These are phyloP conservation scores for Phytophthora lateralis DNA, from an alignment of 352 stramenopile species.

Conservation along the genomic window DNA sequence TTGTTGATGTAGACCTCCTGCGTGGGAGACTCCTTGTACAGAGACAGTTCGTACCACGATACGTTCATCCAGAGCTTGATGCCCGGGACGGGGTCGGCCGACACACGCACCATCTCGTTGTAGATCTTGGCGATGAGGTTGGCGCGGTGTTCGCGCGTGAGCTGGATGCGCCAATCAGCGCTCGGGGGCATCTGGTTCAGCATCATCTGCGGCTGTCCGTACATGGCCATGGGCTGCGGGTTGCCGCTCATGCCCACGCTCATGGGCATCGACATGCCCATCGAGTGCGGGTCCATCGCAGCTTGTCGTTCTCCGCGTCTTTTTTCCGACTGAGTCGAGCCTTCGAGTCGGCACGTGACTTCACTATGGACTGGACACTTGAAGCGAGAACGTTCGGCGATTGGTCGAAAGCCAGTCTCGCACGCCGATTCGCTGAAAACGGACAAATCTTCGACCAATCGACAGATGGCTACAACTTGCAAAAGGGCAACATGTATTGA, in stretches of 20 bases:
- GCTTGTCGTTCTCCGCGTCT: conserved; percentile 24
- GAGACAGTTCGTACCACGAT: conserved; percentile 83
- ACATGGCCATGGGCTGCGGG: conserved; percentile 53
- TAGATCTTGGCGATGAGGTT: conserved; percentile 90
- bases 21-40: conserved; percentile 88
- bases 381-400: conserved; percentile 26
- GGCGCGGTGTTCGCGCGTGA: conserved; percentile 78
- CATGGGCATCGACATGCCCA: conserved; percentile 73
- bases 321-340: conserved; percentile 31
- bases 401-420: conserved; percentile 19
- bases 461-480: conserved; percentile 15
- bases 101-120: conserved; percentile 87
- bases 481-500: conserved; percentile 18
- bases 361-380: conserved; percentile 47
- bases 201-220: conserved; percentile 57
- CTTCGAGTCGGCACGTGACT: conserved; percentile 21
- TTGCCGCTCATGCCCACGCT: conserved; percentile 52
- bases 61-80: conserved; percentile 92
- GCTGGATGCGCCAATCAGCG: conserved; percentile 75
- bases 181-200: conserved; percentile 42
- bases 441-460: conserved; percentile 22
- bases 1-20: conserved; percentile 91
- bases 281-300: conserved; percentile 65
- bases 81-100: conserved; percentile 70
- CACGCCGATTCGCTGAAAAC: conserved; percentile 21